Evolutionary conservation across 2,329 filamentous ascomycete genomes (phyloP).

Genomic region (Phyllosticta citribraziliensis): DNA sequence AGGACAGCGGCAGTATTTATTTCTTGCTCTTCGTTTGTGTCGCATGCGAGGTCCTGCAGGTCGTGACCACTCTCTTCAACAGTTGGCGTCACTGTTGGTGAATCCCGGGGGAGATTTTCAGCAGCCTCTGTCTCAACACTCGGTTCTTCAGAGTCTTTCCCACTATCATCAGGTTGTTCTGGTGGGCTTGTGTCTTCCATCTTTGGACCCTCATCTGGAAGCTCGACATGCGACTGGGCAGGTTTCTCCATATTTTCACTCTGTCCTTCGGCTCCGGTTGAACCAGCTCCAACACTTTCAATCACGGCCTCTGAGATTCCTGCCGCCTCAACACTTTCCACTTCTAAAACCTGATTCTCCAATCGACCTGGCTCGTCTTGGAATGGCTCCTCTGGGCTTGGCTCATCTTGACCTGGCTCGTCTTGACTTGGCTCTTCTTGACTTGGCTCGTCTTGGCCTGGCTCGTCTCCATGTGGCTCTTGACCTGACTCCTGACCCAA

Average conservation of each 20-base stretch:
- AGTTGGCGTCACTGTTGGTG: no score
- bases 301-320: background rate
- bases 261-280: background rate
- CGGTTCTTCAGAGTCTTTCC: background rate
- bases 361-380: no score
- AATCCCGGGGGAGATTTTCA: background rate
- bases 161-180: no score
- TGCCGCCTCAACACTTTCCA: no score
- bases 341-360: no score
- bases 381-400: no score
- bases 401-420: no score
- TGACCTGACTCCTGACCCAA: background rate
- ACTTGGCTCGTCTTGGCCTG: no score
- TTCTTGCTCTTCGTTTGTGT: background rate
- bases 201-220: background rate
- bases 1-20: background rate
- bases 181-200: background rate
- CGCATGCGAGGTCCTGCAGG: no score
- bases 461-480: background rate
- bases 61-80: no score
- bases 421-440: no score
- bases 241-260: background rate
- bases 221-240: background rate
- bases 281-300: background rate
- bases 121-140: background rate